A percentile compares a stretch with the other conserved stretches of the same genome.
phyloP scores from a whole-genome alignment of 306 rosid genomes.

The Pyrus bretschneideri region DNA sequence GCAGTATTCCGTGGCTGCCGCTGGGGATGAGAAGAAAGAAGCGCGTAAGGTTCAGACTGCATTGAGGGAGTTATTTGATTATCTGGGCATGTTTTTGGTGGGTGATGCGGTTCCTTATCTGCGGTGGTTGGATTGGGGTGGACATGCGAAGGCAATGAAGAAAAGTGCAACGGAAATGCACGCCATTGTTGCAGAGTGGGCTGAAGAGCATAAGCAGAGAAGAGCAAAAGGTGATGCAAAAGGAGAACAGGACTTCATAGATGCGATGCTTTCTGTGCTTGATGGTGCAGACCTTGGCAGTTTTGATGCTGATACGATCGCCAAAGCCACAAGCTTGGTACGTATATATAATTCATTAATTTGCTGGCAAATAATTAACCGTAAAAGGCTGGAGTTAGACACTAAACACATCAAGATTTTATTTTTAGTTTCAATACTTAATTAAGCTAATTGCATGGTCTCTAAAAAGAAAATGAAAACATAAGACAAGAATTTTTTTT shows the following conservation, averaged over 20 bases:
- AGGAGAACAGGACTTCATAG: constrained; percentile 17
- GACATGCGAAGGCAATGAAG: constrained; percentile 24
- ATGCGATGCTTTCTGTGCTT: background rate
- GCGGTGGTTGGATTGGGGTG: constrained; percentile 30
- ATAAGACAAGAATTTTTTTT: too few relatives aligned
- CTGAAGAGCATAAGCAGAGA: constrained; percentile 15
- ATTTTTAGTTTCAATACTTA: too few relatives aligned
- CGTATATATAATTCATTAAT: background rate
- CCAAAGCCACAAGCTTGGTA: constrained; percentile 26
- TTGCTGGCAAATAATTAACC: too few relatives aligned
- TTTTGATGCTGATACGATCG: constrained; percentile 7
- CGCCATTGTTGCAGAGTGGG: background rate
- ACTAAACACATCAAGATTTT: too few relatives aligned
- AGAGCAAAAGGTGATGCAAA: background rate
- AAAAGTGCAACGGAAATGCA: constrained; percentile 8
- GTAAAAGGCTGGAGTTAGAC: too few relatives aligned
- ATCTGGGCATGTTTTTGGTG: background rate
- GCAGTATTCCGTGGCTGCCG: background rate
- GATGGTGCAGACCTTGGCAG: background rate
- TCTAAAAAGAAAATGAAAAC: too few relatives aligned
- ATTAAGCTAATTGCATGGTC: too few relatives aligned
- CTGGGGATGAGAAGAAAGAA: background rate
- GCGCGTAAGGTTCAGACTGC: background rate
- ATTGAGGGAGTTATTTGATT: background rate
- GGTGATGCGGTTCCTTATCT: constrained; percentile 19